Evolutionary conservation across 1,284 basidiomycete genomes (phyloP).

Genomic region (Cutaneotrichosporon sp.): DNA sequence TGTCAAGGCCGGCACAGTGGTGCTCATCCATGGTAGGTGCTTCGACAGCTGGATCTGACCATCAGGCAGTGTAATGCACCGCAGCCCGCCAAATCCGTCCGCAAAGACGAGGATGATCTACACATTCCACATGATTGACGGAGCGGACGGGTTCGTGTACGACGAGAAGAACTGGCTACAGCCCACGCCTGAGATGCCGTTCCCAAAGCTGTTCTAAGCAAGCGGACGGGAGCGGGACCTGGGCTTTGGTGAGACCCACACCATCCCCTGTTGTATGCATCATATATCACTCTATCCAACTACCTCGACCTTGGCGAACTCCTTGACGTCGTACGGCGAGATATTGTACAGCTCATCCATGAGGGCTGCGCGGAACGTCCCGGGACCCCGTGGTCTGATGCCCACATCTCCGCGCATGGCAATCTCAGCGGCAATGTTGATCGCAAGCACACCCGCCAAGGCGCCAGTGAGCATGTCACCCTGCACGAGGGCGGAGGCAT

Average conservation of each 20-base stretch:
- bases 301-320: slow-evolving; percentile 54
- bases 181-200: slow-evolving; percentile 73
- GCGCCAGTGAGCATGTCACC: slow-evolving; percentile 71
- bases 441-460: slow-evolving; percentile 62
- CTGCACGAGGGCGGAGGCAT: slow-evolving; percentile 53
- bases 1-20: slow-evolving; percentile 72
- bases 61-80: slow-evolving; percentile 74
- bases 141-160: slow-evolving; percentile 37
- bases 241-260: no score
- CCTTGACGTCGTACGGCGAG: slow-evolving; percentile 55
- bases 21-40: slow-evolving; percentile 66
- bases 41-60: neutral
- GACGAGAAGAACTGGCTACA: slow-evolving; percentile 58
- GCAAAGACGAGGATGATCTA: slow-evolving; percentile 75
- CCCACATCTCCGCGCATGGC: slow-evolving; percentile 64
- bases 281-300: slow-evolving; percentile 12
- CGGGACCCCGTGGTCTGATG: no score
- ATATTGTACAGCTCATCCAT: slow-evolving; percentile 74
- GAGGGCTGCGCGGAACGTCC: slow-evolving; percentile 79
- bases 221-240: no score
- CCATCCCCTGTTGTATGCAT: slow-evolving; percentile 2
- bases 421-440: slow-evolving; percentile 78
- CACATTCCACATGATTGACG: slow-evolving; percentile 74
- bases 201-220: slow-evolving; percentile 45
- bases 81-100: slow-evolving; percentile 70